phyloP scores from a whole-genome alignment of 2,329 filamentous ascomycete genomes.

The Talaromyces sp. region DNA sequence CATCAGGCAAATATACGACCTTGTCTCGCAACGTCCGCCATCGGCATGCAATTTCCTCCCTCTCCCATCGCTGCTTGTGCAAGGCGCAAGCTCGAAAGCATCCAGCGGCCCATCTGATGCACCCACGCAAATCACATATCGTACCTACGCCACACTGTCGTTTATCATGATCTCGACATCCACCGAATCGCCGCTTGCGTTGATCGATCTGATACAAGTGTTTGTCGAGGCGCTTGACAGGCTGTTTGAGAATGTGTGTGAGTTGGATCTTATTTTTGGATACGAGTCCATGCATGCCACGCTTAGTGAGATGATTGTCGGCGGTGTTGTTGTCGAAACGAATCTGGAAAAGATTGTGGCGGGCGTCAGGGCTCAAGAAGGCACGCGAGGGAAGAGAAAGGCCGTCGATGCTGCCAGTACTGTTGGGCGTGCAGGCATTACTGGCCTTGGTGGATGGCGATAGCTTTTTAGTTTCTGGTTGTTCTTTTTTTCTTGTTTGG shows the following conservation, averaged over 20 bases:
- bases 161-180: slow-evolving; percentile 98
- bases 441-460: slow-evolving; percentile 35
- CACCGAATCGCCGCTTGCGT: slow-evolving; percentile 88
- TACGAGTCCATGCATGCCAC: slow-evolving; percentile 94
- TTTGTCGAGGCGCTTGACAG: slow-evolving; percentile 94
- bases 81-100: slow-evolving; percentile 42
- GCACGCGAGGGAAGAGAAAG: slow-evolving; percentile 35
- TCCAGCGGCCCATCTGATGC: slow-evolving; percentile 68
- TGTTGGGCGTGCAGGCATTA: slow-evolving; percentile 30
- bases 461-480: too few relatives aligned
- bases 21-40: slow-evolving; percentile 85
- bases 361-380: slow-evolving; percentile 60
- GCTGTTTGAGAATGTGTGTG: slow-evolving; percentile 97
- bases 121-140: slow-evolving; percentile 93
- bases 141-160: slow-evolving; percentile 95
- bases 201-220: slow-evolving; percentile 96
- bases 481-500: too few relatives aligned
- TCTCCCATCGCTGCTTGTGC: slow-evolving; percentile 57
- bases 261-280: slow-evolving; percentile 97
- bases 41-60: slow-evolving; percentile 97
- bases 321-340: slow-evolving; percentile 90
- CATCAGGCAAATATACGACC: slow-evolving; percentile 93
- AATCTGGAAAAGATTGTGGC: slow-evolving; percentile 81
- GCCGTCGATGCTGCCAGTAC: slow-evolving; percentile 38
- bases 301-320: slow-evolving; percentile 89